Evolutionary conservation across 23 red algal genomes (phyloP).

Genomic region (Gracilaria vermiculophylla): DNA sequence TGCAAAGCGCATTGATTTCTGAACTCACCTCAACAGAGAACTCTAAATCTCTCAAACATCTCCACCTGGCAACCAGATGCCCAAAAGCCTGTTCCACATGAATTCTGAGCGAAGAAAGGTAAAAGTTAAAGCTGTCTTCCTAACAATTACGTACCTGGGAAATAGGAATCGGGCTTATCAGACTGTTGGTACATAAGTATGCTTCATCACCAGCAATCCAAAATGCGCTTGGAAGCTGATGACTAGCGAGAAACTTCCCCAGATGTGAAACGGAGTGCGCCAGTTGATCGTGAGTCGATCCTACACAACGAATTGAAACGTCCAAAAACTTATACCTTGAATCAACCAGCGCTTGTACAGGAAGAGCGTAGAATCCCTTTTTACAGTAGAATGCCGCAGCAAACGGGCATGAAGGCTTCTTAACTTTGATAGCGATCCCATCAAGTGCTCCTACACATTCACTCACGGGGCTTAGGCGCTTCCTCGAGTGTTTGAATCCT

Average conservation of each 20-base stretch:
- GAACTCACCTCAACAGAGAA: too few species aligned
- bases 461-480: background rate
- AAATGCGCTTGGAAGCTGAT: background rate
- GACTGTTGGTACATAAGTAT: background rate
- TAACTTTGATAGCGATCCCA: background rate
- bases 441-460: background rate
- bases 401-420: background rate
- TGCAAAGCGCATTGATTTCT: too few species aligned
- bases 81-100: constrained; percentile 11
- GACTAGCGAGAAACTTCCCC: background rate
- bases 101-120: background rate
- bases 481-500: background rate
- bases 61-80: background rate
- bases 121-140: background rate
- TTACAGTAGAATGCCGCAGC: background rate
- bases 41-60: too few species aligned
- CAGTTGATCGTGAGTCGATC: constrained; percentile 11
- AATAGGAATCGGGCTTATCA: constrained; percentile 2
- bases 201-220: constrained; percentile 1
- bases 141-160: background rate
- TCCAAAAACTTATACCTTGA: background rate
- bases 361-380: background rate
- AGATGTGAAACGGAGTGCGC: background rate
- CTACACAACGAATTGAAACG: background rate
- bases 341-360: background rate